Percentiles rank a stretch among this genome's conserved stretches.
Conservation (phyloP, 139 green algal genomes). For the Ettlia oleoabundans region DNA sequence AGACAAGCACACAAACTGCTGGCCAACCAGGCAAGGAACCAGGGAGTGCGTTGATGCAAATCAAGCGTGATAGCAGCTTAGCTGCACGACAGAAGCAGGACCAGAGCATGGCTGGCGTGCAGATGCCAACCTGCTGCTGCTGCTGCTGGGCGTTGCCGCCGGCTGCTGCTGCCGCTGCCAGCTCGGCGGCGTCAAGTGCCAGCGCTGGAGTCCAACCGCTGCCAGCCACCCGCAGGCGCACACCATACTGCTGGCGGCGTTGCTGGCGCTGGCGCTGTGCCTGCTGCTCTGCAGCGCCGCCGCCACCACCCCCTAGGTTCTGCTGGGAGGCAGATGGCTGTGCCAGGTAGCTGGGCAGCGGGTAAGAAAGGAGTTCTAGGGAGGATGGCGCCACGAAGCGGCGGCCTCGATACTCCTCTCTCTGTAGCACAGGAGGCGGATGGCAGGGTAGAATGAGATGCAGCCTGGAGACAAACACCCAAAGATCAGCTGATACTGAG, state of each 20-base stretch:
- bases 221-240: conserved; percentile 49
- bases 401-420: neutral
- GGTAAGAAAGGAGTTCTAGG: conserved; percentile 75
- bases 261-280: conserved; percentile 9
- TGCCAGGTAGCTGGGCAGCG: conserved; percentile 33
- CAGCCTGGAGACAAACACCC: neutral
- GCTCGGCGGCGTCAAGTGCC: conserved; percentile 40
- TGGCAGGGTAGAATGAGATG: neutral
- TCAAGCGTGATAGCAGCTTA: too few relatives aligned
- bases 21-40: too few relatives aligned
- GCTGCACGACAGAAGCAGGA: neutral
- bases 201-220: conserved; percentile 59
- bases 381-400: conserved; percentile 41
- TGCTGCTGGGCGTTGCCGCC: neutral
- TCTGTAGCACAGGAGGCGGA: too few relatives aligned
- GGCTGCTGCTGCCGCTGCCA: neutral
- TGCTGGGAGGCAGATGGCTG: conserved; percentile 9
- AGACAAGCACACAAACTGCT: too few relatives aligned
- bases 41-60: too few relatives aligned
- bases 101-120: neutral
- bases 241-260: conserved; percentile 43
- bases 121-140: neutral
- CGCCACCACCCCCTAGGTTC: neutral
- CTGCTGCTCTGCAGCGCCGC: neutral
- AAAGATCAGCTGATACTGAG: too few relatives aligned